Conservation (phyloP, 148 eudicot genomes). For the Vaccinium darrowii region DNA sequence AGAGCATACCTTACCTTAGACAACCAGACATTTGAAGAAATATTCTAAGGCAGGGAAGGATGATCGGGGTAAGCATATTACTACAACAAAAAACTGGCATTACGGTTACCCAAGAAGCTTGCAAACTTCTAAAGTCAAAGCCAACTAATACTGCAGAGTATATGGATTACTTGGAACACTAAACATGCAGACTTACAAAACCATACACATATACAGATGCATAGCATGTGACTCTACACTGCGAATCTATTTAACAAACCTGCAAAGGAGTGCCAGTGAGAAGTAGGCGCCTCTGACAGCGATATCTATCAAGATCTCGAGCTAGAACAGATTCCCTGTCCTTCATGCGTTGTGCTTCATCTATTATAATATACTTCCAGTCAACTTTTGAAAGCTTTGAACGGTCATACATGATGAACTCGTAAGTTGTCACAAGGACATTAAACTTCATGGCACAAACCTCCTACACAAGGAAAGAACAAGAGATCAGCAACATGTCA, state of each 20-base stretch:
- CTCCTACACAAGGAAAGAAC: conserved; percentile 49
- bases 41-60: not conserved
- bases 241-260: conserved; percentile 37
- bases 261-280: conserved; percentile 97
- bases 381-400: conserved; percentile 88
- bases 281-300: conserved; percentile 97
- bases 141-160: not conserved
- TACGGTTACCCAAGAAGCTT: not conserved
- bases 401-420: conserved; percentile 95
- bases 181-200: not conserved
- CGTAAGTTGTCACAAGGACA: conserved; percentile 97
- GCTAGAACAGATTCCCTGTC: conserved; percentile 98
- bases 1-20: not conserved
- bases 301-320: conserved; percentile 95
- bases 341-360: conserved; percentile 99
- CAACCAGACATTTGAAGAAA: not conserved
- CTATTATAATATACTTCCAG: conserved; percentile 96
- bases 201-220: not conserved
- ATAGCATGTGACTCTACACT: not conserved
- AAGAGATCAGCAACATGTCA: conserved; percentile 12
- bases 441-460: conserved; percentile 93
- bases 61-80: conserved; percentile 3
- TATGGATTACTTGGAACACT: not conserved
- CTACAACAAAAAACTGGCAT: not conserved
- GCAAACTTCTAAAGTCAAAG: not conserved